Evolutionary conservation across 1,139 yeast genomes (phyloP).

Genomic region (Blastobotrys apis): DNA sequence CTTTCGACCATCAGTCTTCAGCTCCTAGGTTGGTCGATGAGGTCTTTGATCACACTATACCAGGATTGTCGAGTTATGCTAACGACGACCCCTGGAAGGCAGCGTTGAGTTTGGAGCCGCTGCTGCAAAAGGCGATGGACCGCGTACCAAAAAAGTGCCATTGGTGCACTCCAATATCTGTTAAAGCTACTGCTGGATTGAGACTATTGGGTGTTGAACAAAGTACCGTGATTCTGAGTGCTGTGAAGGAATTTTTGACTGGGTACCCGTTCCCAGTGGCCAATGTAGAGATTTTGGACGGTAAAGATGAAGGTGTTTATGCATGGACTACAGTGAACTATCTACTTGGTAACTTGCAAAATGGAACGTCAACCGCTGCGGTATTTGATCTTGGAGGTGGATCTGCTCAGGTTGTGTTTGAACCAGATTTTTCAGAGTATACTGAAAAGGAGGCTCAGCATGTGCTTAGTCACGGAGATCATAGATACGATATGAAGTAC

Average conservation of each 20-base stretch:
- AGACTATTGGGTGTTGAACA: conserved; percentile 72
- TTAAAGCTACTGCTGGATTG: conserved; percentile 92
- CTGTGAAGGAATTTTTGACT: conserved; percentile 67
- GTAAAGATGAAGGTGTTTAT: conserved; percentile 89
- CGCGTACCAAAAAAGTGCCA: conserved; percentile 65
- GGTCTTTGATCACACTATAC: conserved; percentile 74
- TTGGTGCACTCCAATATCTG: conserved; percentile 81
- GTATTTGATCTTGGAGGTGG: conserved; percentile 96
- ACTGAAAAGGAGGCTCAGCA: conserved; percentile 37
- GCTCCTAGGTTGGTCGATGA: conserved; percentile 66
- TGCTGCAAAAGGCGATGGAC: conserved; percentile 65
- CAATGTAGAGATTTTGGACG: conserved; percentile 82
- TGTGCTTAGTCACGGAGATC: conserved; percentile 77
- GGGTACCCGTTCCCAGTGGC: conserved; percentile 75
- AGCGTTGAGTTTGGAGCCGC: conserved; percentile 74
- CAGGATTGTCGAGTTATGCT: conserved; percentile 82
- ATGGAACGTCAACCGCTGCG: conserved; percentile 64
- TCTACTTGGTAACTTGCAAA: conserved; percentile 66
- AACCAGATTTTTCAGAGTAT: conserved; percentile 50
- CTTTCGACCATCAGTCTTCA: conserved; percentile 62
- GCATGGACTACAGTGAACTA: conserved; percentile 95
- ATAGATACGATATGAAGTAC: conserved; percentile 67
- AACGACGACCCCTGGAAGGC: conserved; percentile 67
- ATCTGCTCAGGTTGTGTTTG: conserved; percentile 94
- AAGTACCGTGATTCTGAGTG: conserved; percentile 59